phyloP scores from a whole-genome alignment of 768 basidiomycete genomes.

The Leucosporidium yakuticum region DNA sequence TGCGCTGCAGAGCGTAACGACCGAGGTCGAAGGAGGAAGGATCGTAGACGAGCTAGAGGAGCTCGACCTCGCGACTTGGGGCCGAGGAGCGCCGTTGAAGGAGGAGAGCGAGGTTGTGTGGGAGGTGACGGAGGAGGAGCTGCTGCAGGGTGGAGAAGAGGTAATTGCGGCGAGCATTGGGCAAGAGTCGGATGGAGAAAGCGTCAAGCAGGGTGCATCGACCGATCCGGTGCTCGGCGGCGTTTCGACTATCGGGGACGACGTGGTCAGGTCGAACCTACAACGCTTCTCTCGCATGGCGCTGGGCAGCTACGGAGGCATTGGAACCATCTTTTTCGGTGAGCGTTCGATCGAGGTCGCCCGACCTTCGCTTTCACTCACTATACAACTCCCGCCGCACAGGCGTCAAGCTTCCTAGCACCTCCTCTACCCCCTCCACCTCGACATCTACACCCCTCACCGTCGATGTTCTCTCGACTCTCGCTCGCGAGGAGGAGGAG shows the following conservation, averaged over 20 bases:
- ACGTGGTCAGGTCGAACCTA: neutral
- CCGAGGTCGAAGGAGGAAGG: neutral
- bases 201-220: neutral
- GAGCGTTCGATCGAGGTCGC: neutral
- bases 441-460: neutral
- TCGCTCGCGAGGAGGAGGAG: neutral
- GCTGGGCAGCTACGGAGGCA: neutral
- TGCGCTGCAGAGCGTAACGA: neutral
- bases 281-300: neutral
- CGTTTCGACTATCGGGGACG: neutral
- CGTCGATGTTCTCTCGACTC: neutral
- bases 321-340: neutral
- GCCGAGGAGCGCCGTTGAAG: neutral
- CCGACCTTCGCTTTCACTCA: neutral
- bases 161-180: neutral
- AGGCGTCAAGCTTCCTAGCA: neutral
- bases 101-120: neutral
- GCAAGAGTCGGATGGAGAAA: neutral
- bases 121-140: constrained; percentile 6
- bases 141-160: neutral
- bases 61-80: neutral
- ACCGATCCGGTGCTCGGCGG: neutral
- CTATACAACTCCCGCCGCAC: accelerated
- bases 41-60: neutral
- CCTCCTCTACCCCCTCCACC: neutral